phyloP scores from a whole-genome alignment of 768 basidiomycete species.

The Pleurotus salmoneostramineus region DNA sequence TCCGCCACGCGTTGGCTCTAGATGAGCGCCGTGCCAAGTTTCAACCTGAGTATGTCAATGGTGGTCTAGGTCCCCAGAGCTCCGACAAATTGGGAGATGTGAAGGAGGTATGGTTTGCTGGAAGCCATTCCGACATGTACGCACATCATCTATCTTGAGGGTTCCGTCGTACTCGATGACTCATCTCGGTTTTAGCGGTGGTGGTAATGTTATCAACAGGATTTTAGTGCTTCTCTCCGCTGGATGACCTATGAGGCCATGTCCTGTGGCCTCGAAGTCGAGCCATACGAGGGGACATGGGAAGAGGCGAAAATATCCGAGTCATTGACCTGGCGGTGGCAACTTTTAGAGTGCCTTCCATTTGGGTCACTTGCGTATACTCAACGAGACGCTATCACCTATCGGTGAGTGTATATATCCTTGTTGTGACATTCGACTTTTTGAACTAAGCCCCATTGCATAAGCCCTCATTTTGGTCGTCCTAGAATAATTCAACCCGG shows the following conservation, averaged over 20 bases:
- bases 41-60: constrained; percentile 32
- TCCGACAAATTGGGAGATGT: constrained; percentile 10
- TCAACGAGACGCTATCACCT: not conserved
- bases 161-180: no score
- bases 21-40: constrained; percentile 46
- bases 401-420: not conserved
- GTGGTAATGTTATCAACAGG: constrained; percentile 17
- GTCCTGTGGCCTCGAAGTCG: not conserved
- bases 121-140: constrained; percentile 28
- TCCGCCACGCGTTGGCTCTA: constrained; percentile 43
- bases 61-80: not conserved
- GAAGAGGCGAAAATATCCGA: not conserved
- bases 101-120: constrained; percentile 28
- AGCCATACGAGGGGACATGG: not conserved
- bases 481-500: not conserved
- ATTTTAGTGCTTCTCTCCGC: constrained; percentile 13
- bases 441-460: not conserved
- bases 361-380: not conserved
- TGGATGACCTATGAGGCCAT: constrained; percentile 12
- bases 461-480: not conserved
- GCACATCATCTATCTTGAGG: constrained; percentile 2
- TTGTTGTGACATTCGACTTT: no score
- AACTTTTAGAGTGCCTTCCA: not conserved
- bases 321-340: not conserved
- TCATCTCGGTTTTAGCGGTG: constrained; percentile 3